Base-by-base conservation (phyloP, 2,329 filamentous ascomycete genomes). In the Aaosphaeria arxii region DNA sequence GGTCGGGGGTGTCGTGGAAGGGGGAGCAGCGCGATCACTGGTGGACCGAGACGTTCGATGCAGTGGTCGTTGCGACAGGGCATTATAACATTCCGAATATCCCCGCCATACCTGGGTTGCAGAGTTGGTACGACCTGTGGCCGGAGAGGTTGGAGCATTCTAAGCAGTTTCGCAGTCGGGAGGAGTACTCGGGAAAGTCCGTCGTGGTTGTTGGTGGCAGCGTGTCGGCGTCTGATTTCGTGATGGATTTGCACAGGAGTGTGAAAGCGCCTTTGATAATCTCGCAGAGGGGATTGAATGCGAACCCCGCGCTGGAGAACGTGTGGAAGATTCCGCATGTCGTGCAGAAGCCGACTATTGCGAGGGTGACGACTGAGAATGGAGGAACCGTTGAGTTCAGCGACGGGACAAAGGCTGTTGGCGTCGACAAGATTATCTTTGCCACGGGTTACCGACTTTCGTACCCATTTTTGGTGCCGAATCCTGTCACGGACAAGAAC, bases 41-140 rank as follows among this genome's bases (percentile, higher is more conserved):
- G 70, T 71, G 69, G 72, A 51, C 62, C 24, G 67, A 75, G 51
- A 53, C 49, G 0, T 75, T 74, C 24, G 88, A 92, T 65, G 88
- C 88, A 4, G 79, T 92, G 5, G 81, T 91, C 2, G 80, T 89
- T 11, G 86, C 88, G 9, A 88, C 82, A 47, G 89, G 89, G 0
- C 88, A 92, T 67, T 91, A 88, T 64, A 80, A 80, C 5, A 80
- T 85, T 2, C 84, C 86, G 0, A 84, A 80, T 62, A 74, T 91
- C 31, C 89, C 89, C 0, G 69, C 78, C 5, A 79, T 88, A 44
- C 66, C 73, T 29, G 83, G 82, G 7, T 79, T 91, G 9, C 57
- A 67, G 30, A 75, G 73, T 2, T 91, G 88, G 69, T 75, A 85
- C 53, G 56, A 71, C 29, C 67, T 74, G 1, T 80, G 88, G 49